phyloP scores from a whole-genome alignment of 1,284 basidiomycete species.

The Jaminaea rosea region DNA sequence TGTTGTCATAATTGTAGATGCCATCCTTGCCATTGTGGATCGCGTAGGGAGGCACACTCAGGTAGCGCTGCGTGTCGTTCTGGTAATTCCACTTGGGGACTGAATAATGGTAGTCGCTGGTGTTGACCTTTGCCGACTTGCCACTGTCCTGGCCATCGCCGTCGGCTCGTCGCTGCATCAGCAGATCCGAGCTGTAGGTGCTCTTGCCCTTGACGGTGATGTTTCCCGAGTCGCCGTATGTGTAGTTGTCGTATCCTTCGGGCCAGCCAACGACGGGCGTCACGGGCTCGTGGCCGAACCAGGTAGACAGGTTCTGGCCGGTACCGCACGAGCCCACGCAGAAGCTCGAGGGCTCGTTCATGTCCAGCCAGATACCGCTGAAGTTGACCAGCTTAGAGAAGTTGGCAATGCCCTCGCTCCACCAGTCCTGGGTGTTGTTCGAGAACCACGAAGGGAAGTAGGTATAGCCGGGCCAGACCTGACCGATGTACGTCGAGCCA shows the following conservation, averaged over 20 bases:
- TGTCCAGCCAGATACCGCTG: slow-evolving; percentile 30
- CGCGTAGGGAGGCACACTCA: slow-evolving; percentile 53
- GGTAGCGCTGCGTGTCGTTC: slow-evolving; percentile 18
- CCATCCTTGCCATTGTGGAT: slow-evolving; percentile 60
- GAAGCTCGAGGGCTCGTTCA: slow-evolving; percentile 30
- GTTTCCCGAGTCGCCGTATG: slow-evolving; percentile 62
- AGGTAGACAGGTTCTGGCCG: slow-evolving; percentile 6
- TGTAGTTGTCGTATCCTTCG: slow-evolving; percentile 57
- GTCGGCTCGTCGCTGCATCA: background rate
- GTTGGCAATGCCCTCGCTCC: slow-evolving; percentile 22
- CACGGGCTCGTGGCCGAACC: slow-evolving; percentile 14
- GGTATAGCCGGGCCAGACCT: slow-evolving; percentile 6
- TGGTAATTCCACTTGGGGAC: slow-evolving; percentile 17
- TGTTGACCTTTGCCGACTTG: too few species aligned
- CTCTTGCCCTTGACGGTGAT: slow-evolving; percentile 59
- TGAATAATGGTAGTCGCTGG: background rate
- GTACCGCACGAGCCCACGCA: slow-evolving; percentile 9
- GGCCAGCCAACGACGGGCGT: slow-evolving; percentile 28
- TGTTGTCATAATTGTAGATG: slow-evolving; percentile 37
- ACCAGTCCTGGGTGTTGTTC: slow-evolving; percentile 25
- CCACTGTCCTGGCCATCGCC: too few species aligned
- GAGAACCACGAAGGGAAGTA: slow-evolving; percentile 17
- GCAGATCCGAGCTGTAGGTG: background rate
- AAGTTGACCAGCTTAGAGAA: slow-evolving; percentile 25
- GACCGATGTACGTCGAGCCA: slow-evolving; percentile 57